A percentile compares a stretch with the other conserved stretches of the same genome.
Conservation (phyloP, 78 protist species). For the Dictyostelium purpureum region DNA sequence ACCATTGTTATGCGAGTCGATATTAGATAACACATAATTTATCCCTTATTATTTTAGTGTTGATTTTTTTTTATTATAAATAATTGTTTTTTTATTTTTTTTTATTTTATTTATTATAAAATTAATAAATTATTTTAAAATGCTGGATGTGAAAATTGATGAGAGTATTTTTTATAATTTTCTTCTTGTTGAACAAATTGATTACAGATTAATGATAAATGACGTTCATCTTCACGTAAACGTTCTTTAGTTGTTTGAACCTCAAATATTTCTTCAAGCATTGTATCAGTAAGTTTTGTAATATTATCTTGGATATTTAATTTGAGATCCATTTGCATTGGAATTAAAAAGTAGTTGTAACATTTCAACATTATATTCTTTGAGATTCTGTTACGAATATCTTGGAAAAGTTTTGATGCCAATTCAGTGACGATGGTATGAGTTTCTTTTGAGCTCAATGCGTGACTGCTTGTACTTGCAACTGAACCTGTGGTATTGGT, state of each 20-base stretch:
- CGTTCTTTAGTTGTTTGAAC: constrained; percentile 64
- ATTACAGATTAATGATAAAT: constrained; percentile 18
- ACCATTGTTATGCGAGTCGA: too few species aligned
- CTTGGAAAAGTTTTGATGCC: constrained; percentile 69
- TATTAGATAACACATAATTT: too few species aligned
- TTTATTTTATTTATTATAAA: background rate
- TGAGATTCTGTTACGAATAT: constrained; percentile 52
- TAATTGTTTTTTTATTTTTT: too few species aligned
- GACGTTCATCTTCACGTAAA: constrained; percentile 68
- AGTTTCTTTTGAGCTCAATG: constrained; percentile 1
- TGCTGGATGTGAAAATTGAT: constrained; percentile 61
- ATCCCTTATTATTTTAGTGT: too few species aligned
- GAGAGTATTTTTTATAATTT: constrained; percentile 38
- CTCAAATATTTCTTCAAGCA: constrained; percentile 84
- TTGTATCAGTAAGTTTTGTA: constrained; percentile 48
- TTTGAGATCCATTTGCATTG: constrained; percentile 74
- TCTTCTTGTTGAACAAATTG: constrained; percentile 75
- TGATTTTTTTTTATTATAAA: too few species aligned
- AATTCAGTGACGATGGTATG: constrained; percentile 29
- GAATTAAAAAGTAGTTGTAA: constrained; percentile 80
- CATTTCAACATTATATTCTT: constrained; percentile 80
- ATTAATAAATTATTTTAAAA: background rate
- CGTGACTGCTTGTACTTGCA: background rate
- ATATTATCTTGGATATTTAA: constrained; percentile 62
- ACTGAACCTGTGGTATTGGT: background rate